Conservation (phyloP, 2,329 filamentous ascomycete genomes). For the Arthrobotrys pseudoclavata region DNA sequence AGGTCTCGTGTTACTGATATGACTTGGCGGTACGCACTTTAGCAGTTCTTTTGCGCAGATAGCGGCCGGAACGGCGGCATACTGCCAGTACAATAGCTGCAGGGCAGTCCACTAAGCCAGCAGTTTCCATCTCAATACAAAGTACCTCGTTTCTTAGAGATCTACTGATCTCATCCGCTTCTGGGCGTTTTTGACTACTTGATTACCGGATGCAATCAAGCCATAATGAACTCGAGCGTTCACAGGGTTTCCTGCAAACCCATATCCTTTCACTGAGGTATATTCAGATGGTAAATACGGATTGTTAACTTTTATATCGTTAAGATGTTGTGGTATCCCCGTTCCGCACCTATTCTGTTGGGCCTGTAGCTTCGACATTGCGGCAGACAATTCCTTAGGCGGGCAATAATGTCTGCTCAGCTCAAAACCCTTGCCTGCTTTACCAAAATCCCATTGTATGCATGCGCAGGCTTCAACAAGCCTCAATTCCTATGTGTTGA, state of each 20-base stretch:
- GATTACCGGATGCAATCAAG: conserved; percentile 15
- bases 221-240: conserved; percentile 7
- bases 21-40: conserved; percentile 7
- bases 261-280: not conserved
- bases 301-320: not conserved
- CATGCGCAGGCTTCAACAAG: not conserved
- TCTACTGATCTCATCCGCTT: not conserved
- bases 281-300: not conserved
- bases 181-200: conserved; percentile 12
- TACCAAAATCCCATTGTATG: conserved; percentile 30
- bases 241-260: not conserved
- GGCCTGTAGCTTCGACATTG: conserved; percentile 4
- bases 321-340: conserved; percentile 10
- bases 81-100: conserved; percentile 17
- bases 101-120: not conserved
- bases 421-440: not conserved
- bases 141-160: not conserved
- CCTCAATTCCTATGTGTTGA: not conserved
- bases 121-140: conserved; percentile 31
- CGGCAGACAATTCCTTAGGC: not conserved
- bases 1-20: not conserved
- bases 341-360: not conserved
- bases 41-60: conserved; percentile 30
- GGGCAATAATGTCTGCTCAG: not conserved
- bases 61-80: conserved; percentile 2